phyloP scores from a whole-genome alignment of 352 stramenopile species.

The Phytophthora macrochlamydospora region DNA sequence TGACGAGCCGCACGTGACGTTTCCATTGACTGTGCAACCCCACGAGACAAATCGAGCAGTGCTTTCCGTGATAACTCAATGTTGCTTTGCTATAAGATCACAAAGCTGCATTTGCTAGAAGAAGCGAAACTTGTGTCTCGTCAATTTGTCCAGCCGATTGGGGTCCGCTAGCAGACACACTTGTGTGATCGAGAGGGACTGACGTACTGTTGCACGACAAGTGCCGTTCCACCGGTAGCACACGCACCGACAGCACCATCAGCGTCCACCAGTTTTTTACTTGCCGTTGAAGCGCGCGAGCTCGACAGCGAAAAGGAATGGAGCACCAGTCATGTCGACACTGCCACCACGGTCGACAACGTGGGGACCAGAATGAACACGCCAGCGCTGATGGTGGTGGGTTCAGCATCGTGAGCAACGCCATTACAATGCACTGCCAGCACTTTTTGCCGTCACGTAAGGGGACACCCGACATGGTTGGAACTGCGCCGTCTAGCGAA shows the following conservation, averaged over 20 bases:
- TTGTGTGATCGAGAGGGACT: constrained; percentile 22
- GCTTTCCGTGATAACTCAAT: constrained; percentile 5
- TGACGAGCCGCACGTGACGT: background rate
- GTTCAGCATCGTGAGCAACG: background rate
- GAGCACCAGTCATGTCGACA: constrained; percentile 4
- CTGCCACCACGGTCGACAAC: constrained; percentile 1
- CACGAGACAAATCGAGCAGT: constrained; percentile 18
- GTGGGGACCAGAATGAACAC: constrained; percentile 1
- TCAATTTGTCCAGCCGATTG: no score
- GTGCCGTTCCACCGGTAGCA: constrained; percentile 2
- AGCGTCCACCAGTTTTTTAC: constrained; percentile 14
- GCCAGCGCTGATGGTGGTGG: constrained; percentile 2
- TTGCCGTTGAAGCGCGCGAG: background rate
- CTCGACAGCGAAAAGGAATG: background rate
- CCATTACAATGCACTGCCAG: background rate
- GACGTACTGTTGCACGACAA: constrained; percentile 9
- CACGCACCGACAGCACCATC: background rate
- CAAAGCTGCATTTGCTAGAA: background rate
- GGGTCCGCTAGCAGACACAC: no score
- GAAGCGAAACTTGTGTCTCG: no score
- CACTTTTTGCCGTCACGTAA: background rate
- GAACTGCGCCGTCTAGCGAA: no score
- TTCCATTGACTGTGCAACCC: constrained; percentile 5
- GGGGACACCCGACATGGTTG: background rate
- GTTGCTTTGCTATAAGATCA: background rate